Conservation (phyloP, 78 protist genomes). For the Dictyostelium brefeldianum region DNA sequence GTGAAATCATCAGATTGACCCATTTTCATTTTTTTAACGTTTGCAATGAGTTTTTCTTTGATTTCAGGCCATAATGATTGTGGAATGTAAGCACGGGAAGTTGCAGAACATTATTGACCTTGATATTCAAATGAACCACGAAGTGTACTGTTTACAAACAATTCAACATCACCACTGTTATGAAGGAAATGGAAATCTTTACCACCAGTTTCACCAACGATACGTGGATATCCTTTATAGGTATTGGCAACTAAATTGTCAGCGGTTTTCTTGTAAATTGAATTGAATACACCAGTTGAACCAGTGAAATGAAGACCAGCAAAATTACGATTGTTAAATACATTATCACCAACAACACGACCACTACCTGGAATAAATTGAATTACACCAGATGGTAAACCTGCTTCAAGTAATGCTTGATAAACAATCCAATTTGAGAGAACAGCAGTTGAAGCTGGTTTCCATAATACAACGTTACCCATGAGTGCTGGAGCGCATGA, state of each 20-base stretch:
- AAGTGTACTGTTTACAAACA: conserved; percentile 81
- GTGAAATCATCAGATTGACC: conserved; percentile 90
- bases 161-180: conserved; percentile 75
- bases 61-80: conserved; percentile 84
- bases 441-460: conserved; percentile 92
- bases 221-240: conserved; percentile 92
- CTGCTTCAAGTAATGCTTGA: conserved; percentile 95
- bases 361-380: conserved; percentile 91
- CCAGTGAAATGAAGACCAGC: conserved; percentile 97
- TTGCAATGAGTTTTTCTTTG: conserved; percentile 63
- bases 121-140: conserved; percentile 95
- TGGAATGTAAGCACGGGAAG: conserved; percentile 94
- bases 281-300: conserved; percentile 90
- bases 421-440: conserved; percentile 86
- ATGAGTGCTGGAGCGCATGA: conserved; percentile 95
- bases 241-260: conserved; percentile 62
- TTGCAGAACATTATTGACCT: conserved; percentile 98
- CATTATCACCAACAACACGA: conserved; percentile 67
- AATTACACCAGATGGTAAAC: conserved; percentile 97
- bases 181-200: conserved; percentile 97
- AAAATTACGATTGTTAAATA: conserved; percentile 74
- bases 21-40: conserved; percentile 72
- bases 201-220: conserved; percentile 98
- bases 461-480: conserved; percentile 97
- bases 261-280: conserved; percentile 84